Conservation (phyloP, 140 eudicot species). For the Ambrosia hybrid region DNA sequence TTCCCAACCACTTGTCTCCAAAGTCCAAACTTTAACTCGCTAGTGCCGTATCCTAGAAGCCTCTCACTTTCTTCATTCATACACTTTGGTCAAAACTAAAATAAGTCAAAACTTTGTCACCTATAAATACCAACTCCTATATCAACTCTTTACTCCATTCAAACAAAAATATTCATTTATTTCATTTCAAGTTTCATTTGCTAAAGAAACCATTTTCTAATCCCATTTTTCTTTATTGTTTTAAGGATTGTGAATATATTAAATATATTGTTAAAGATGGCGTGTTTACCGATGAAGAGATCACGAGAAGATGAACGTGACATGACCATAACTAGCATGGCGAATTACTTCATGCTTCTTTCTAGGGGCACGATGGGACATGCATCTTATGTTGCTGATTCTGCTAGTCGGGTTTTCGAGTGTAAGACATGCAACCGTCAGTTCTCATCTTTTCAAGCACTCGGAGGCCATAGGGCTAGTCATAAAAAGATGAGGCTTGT, state of each 20-base stretch:
- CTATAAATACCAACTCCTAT: conserved; percentile 33
- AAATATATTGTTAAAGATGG: conserved; percentile 22
- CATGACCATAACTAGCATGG: conserved; percentile 33
- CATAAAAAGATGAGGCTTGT: conserved; percentile 53
- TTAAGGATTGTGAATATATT: background rate
- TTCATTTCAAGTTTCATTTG: conserved; percentile 26
- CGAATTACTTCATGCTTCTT: conserved; percentile 46
- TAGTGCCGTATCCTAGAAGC: conserved; percentile 27
- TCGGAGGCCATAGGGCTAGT: conserved; percentile 67
- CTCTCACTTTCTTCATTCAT: conserved; percentile 30
- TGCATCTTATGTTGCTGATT: conserved; percentile 7
- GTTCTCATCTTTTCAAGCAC: conserved; percentile 61
- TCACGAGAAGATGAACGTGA: conserved; percentile 32
- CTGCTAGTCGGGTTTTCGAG: conserved; percentile 38
- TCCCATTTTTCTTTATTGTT: background rate
- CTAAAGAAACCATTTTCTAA: background rate
- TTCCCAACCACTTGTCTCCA: conserved; percentile 30
- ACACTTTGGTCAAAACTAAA: conserved; percentile 33
- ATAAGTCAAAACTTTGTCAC: conserved; percentile 30
- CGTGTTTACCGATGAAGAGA: conserved; percentile 43
- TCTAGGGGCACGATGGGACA: conserved; percentile 20
- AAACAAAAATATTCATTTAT: conserved; percentile 6
- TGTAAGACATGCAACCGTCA: conserved; percentile 68
- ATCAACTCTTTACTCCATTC: conserved; percentile 35
- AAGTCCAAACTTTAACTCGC: conserved; percentile 34